Percentiles rank a stretch among this genome's conserved stretches.
These are phyloP conservation scores for Talaromyces wortmannii DNA, from an alignment of 495 filamentous ascomycete genomes.

Conservation along the genomic window DNA sequence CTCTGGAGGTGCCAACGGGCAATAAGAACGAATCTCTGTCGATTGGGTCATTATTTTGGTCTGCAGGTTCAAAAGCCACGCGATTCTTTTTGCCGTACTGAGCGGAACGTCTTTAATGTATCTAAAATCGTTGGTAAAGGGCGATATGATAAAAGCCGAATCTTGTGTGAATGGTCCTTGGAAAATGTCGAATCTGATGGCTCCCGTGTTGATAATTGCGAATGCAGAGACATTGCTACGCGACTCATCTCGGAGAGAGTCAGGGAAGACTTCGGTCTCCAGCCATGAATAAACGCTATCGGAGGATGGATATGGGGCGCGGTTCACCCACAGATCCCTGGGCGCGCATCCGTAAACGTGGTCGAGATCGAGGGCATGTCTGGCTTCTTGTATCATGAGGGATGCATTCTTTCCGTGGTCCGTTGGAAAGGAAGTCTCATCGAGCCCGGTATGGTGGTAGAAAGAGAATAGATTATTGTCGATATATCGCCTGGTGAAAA, in stretches of 20 bases:
- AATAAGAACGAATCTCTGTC: constrained; percentile 7
- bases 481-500: constrained; percentile 78
- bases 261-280: constrained; percentile 63
- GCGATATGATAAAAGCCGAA: constrained; percentile 75
- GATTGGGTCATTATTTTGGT: constrained; percentile 42
- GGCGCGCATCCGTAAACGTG: constrained; percentile 76
- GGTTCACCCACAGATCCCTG: constrained; percentile 69
- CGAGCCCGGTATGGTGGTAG: constrained; percentile 70
- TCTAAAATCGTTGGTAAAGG: constrained; percentile 76
- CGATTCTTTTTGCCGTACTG: constrained; percentile 58
- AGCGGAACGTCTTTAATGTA: constrained; percentile 78
- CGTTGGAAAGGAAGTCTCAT: constrained; percentile 68
- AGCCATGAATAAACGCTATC: constrained; percentile 78
- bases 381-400: constrained; percentile 58
- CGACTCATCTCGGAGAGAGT: constrained; percentile 44
- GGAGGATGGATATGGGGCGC: constrained; percentile 60
- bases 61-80: constrained; percentile 67
- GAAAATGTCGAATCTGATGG: constrained; percentile 92
- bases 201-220: constrained; percentile 79
- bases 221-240: constrained; percentile 50
- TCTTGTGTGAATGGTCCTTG: constrained; percentile 84
- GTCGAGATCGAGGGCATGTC: constrained; percentile 67
- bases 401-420: constrained; percentile 69
- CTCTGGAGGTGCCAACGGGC: constrained; percentile 29
- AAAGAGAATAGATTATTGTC: constrained; percentile 90